A percentile compares a stretch with the other conserved stretches of the same genome.
Evolutionary conservation across 768 basidiomycete species (phyloP).

Genomic region (Mycena galericulata): DNA sequence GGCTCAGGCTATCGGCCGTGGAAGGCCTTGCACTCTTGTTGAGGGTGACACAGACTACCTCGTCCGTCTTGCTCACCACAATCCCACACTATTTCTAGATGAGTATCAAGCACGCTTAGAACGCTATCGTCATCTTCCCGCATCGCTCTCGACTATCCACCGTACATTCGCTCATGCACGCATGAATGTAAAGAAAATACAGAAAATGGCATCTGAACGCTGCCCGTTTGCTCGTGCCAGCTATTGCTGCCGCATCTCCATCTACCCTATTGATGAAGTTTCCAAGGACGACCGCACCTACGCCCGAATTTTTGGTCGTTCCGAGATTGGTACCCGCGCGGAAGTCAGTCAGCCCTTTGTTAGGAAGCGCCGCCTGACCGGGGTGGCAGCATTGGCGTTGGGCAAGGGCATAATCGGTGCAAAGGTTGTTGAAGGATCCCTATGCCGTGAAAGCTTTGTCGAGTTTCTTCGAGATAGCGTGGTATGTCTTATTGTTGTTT

Average conservation of each 20-base stretch:
- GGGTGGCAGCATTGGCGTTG: not conserved
- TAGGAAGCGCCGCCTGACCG: not conserved
- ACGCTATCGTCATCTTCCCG: not conserved
- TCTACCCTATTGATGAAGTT: not conserved
- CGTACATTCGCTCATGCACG: conserved; percentile 34
- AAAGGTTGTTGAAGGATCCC: not conserved
- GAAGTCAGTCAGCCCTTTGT: not conserved
- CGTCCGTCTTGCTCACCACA: not conserved
- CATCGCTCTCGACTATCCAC: conserved; percentile 39
- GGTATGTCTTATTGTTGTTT: not conserved
- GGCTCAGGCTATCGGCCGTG: conserved; percentile 32
- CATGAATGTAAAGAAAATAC: conserved; percentile 37
- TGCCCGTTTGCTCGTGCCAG: conserved; percentile 29
- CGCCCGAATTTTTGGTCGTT: not conserved
- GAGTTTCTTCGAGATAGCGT: not conserved
- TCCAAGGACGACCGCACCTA: not conserved
- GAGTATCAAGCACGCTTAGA: not conserved
- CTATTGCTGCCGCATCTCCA: not conserved
- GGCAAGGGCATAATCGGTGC: not conserved
- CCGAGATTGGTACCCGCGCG: not conserved
- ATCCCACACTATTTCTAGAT: not conserved
- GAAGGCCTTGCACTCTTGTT: conserved; percentile 31
- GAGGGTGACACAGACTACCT: conserved; percentile 1
- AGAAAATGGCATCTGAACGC: conserved; percentile 40
- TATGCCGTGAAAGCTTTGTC: not conserved